A percentile compares a stretch with the other conserved stretches of the same genome.
Conservation (phyloP, 805 yeast species). For the Yarrowia sp. region DNA sequence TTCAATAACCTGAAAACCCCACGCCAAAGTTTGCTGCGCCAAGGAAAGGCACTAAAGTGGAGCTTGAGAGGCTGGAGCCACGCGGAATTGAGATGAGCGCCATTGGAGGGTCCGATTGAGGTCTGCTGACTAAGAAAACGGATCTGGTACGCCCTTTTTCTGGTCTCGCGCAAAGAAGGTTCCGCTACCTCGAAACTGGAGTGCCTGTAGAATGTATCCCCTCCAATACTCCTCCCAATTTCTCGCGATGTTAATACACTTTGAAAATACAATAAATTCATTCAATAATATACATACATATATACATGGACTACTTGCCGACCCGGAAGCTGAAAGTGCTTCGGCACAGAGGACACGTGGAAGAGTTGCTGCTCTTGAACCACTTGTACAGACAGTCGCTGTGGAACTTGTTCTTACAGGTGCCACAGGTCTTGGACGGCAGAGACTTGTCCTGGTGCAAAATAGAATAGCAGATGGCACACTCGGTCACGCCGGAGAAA, state of each 20-base stretch:
- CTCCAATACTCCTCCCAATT: background rate
- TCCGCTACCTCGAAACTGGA: background rate
- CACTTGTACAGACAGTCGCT: slow-evolving; percentile 94
- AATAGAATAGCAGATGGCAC: slow-evolving; percentile 94
- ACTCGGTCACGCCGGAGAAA: slow-evolving; percentile 92
- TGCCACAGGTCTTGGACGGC: slow-evolving; percentile 83
- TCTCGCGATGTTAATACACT: background rate
- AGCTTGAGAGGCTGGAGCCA: background rate
- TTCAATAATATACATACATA: background rate
- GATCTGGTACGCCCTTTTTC: no score
- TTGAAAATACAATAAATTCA: background rate
- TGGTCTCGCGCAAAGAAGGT: no score
- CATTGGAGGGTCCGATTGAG: no score
- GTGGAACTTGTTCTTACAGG: slow-evolving; percentile 92
- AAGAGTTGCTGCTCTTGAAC: slow-evolving; percentile 91
- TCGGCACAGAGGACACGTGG: slow-evolving; percentile 94
- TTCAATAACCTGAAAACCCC: no score
- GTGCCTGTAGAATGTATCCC: background rate
- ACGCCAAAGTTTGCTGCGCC: background rate
- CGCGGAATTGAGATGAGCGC: background rate
- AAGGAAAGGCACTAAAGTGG: background rate
- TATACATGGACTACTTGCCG: slow-evolving; percentile 27
- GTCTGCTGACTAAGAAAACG: no score
- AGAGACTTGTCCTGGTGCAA: slow-evolving; percentile 86
- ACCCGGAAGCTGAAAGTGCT: slow-evolving; percentile 45